Evolutionary conservation across 768 basidiomycete genomes (phyloP), one percentile per base, ranked within the genome.

Genomic region (Boletales sp.): DNA sequence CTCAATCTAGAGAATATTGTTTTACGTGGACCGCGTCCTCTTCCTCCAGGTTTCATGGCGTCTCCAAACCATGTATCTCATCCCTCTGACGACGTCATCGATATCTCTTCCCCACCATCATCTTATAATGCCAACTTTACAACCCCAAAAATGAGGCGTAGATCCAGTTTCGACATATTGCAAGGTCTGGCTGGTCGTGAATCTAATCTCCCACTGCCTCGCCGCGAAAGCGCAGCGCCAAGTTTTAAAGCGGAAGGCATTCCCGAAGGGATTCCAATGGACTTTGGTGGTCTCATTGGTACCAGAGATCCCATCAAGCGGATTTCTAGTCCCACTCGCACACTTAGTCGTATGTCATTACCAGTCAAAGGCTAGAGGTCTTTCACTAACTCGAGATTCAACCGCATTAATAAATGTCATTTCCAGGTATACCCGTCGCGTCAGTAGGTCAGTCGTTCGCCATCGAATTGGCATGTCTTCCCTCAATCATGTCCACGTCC

Each of bases 161-260:
- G 87, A 46, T 82, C 84, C 18, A 87, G 86, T 63, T 87, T 80
- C 62, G 88, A 91, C 41, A 69, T 87, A 17, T 69, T 91, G 10
- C 81, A 81, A 31, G 76, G 76, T 27, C 73, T 90, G 38, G 87
- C 88, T 5, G 87, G 87, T 4, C 86, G 86, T 10, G 88, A 90
- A 6, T 90, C 88, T 0, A 84, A 57, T 57, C 66, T 91, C 40
- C 88, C 88, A 1, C 69, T 91, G 5, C 88, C 88, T 19, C 72
- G 74, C 54, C 79, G 82, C 37, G 81, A 82, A 21, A 68, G 69
- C 35, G 67, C 68, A 5, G 51, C 65, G 5, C 71, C 59, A 45
- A 57, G 48, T 44, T 59, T 69, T 64, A 62, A 70, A 74, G 44
- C 75, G 43, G 81, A 77, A 42, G 78, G 80, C 17, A 90, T 91